Percentiles rank a stretch among this genome's conserved stretches.
Conservation (phyloP, 2,329 filamentous ascomycete species). For the Aureobasidium subglaciale region DNA sequence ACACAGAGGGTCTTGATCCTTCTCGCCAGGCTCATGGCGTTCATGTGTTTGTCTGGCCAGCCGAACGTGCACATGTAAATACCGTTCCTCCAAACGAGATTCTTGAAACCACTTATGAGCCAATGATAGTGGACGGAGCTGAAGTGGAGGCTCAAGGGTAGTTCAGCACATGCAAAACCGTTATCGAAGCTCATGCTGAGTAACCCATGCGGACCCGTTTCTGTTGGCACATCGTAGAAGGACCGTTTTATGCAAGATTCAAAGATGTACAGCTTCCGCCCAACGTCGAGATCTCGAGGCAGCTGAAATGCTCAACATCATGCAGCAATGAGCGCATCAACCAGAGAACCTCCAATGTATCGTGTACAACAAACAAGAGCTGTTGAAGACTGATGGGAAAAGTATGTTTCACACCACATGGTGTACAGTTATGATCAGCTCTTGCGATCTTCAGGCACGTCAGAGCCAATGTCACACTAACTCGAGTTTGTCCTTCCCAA, state of each 20-base stretch:
- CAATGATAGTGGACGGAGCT: not conserved
- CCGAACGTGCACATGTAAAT: not conserved
- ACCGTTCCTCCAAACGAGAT: not conserved
- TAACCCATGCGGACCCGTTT: constrained; percentile 7
- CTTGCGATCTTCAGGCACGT: not conserved
- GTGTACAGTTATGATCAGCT: no score
- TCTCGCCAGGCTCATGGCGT: not conserved
- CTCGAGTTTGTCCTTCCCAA: not conserved
- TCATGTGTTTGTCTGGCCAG: not conserved
- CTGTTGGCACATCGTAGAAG: not conserved
- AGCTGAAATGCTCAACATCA: not conserved
- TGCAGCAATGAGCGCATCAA: not conserved
- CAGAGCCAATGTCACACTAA: not conserved
- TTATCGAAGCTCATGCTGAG: not conserved
- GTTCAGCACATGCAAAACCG: constrained; percentile 2
- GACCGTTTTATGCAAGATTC: constrained; percentile 6
- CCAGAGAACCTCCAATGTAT: not conserved
- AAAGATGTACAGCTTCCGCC: not conserved
- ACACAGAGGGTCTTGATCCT: not conserved
- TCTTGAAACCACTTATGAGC: not conserved
- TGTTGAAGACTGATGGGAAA: not conserved
- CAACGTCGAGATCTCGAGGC: not conserved
- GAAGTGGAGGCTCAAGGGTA: not conserved
- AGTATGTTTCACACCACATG: not conserved
- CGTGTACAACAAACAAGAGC: not conserved